These are phyloP conservation scores for Candida ovalis DNA, from an alignment of 805 yeast species.

Conservation along the genomic window DNA sequence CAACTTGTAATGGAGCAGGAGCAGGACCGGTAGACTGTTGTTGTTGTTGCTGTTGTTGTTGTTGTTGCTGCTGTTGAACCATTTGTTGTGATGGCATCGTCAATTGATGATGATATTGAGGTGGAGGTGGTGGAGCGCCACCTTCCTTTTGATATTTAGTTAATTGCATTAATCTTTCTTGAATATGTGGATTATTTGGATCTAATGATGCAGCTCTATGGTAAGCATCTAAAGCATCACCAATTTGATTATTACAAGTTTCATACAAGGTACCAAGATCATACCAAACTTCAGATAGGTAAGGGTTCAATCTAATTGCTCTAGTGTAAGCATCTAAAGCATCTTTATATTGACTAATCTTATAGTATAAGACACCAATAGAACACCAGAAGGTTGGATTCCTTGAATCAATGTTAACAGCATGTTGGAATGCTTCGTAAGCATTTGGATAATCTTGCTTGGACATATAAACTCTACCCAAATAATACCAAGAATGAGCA, in stretches of 20 bases:
- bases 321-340: constrained; percentile 97
- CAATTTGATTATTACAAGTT: constrained; percentile 92
- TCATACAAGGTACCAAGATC: constrained; percentile 96
- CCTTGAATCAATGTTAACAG: constrained; percentile 93
- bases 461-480: constrained; percentile 96
- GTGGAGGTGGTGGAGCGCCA: constrained; percentile 49
- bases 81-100: constrained; percentile 36
- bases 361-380: constrained; percentile 93
- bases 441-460: constrained; percentile 93
- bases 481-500: constrained; percentile 95
- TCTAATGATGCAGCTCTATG: constrained; percentile 94
- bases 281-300: constrained; percentile 97
- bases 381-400: constrained; percentile 98
- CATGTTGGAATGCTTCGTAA: constrained; percentile 97
- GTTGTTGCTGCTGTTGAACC: constrained; percentile 34
- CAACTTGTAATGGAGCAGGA: constrained; percentile 27
- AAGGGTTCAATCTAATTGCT: constrained; percentile 93
- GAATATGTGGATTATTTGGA: constrained; percentile 91
- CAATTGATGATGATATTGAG: constrained; percentile 58
- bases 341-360: constrained; percentile 92
- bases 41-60: constrained; percentile 31
- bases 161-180: constrained; percentile 85
- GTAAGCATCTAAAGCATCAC: constrained; percentile 95
- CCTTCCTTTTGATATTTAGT: constrained; percentile 69
- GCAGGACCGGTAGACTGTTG: constrained; percentile 28